Evolutionary conservation across 2,329 filamentous ascomycete genomes (phyloP).

Genomic region (Lasiodiplodia hormozganensis): DNA sequence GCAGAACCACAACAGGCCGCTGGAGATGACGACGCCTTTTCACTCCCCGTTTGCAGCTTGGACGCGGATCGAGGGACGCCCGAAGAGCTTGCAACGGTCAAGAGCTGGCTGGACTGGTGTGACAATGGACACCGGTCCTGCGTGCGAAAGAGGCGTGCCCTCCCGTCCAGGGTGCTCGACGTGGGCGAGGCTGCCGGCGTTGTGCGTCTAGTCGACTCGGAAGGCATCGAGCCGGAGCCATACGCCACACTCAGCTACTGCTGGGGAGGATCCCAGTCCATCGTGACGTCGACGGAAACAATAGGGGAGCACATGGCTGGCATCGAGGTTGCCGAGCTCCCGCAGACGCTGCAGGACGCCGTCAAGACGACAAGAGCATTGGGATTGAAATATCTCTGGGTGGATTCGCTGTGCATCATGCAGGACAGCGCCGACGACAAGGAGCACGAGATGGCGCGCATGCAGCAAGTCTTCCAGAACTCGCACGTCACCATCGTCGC

Average conservation of each 20-base stretch:
- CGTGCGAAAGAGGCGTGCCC: background rate
- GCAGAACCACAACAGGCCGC: background rate
- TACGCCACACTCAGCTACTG: constrained; percentile 24
- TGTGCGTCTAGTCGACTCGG: constrained; percentile 3
- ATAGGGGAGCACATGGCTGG: constrained; percentile 7
- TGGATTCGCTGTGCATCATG: constrained; percentile 30
- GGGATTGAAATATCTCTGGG: constrained; percentile 29
- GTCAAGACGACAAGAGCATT: constrained; percentile 21
- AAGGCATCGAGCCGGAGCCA: constrained; percentile 3
- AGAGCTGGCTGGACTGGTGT: constrained; percentile 24
- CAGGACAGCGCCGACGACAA: constrained; percentile 25
- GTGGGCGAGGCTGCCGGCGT: background rate
- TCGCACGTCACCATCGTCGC: constrained; percentile 24
- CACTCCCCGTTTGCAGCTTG: constrained; percentile 6
- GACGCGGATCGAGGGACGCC: constrained; percentile 16
- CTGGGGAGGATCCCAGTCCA: constrained; percentile 11
- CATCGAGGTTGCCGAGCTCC: constrained; percentile 13
- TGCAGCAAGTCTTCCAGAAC: constrained; percentile 23
- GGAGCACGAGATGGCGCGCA: constrained; percentile 23
- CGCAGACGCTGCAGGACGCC: constrained; percentile 27
- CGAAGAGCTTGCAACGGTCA: constrained; percentile 4
- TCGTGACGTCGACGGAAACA: background rate
- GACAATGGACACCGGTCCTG: constrained; percentile 12
- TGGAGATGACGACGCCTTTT: background rate
- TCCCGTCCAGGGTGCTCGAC: constrained; percentile 25